A percentile compares a stretch with the other conserved stretches of the same genome.
phyloP scores from a whole-genome alignment of 2,329 filamentous ascomycete genomes.

The Microdochium bolleyi region DNA sequence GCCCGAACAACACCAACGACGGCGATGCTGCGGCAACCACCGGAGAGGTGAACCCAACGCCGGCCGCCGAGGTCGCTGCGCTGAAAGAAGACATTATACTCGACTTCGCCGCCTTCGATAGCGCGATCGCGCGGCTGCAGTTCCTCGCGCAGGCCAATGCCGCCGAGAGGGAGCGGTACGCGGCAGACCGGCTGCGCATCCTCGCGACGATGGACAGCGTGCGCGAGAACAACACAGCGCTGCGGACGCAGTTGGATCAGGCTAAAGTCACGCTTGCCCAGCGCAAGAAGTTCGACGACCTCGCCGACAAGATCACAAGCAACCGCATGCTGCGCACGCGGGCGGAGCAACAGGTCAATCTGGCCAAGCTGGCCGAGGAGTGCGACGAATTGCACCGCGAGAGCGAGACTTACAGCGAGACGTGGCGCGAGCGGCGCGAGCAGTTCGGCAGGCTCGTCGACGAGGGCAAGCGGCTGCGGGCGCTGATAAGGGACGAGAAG shows the following conservation, averaged over 20 bases:
- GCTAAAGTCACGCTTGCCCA: constrained; percentile 68
- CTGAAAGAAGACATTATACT: constrained; percentile 78
- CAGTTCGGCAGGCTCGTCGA: constrained; percentile 87
- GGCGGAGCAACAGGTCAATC: constrained; percentile 71
- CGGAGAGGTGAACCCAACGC: constrained; percentile 19
- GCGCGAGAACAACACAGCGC: constrained; percentile 61
- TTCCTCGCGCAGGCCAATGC: constrained; percentile 78
- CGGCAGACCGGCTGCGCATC: constrained; percentile 71
- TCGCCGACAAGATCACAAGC: constrained; percentile 78
- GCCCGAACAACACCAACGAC: constrained; percentile 15
- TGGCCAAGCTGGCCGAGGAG: constrained; percentile 79
- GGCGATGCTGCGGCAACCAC: constrained; percentile 7
- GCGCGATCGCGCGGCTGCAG: constrained; percentile 78
- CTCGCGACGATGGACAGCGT: constrained; percentile 70
- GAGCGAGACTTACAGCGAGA: constrained; percentile 70
- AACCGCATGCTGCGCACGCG: constrained; percentile 73
- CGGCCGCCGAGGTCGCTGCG: constrained; percentile 37
- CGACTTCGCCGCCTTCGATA: constrained; percentile 84
- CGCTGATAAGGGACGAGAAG: constrained; percentile 88
- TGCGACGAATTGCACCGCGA: constrained; percentile 82
- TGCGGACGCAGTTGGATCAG: constrained; percentile 69
- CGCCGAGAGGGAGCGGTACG: constrained; percentile 76
- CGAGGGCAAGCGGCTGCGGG: constrained; percentile 78
- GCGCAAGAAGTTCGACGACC: constrained; percentile 79
- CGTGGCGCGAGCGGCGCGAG: constrained; percentile 76